These are phyloP conservation scores for Candida vaughaniae DNA, from an alignment of 805 yeast species.

Conservation along the genomic window DNA sequence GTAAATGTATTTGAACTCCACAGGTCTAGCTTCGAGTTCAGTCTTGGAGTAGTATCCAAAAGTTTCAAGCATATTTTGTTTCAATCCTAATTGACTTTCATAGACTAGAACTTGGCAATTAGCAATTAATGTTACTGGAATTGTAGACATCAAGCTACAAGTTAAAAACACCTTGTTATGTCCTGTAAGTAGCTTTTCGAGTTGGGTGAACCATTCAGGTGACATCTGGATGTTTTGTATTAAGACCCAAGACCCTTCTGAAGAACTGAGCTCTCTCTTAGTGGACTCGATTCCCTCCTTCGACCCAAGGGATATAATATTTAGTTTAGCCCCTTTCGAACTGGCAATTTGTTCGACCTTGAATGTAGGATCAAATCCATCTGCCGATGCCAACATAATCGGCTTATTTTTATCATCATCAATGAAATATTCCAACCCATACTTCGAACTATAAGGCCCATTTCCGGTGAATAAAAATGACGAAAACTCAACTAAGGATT, in stretches of 20 bases:
- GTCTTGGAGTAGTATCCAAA: conserved; percentile 18
- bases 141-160: conserved; percentile 44
- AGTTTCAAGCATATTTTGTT: conserved; percentile 42
- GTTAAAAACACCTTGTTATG: conserved; percentile 65
- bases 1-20: conserved; percentile 46
- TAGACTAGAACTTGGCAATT: conserved; percentile 54
- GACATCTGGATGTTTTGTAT: conserved; percentile 83
- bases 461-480: conserved; percentile 25
- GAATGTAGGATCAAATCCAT: conserved; percentile 66
- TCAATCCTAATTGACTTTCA: conserved; percentile 65
- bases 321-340: conserved; percentile 22
- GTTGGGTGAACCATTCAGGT: conserved; percentile 54
- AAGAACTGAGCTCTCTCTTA: conserved; percentile 45
- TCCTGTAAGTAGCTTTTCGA: conserved; percentile 37
- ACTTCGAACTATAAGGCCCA: conserved; percentile 29
- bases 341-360: conserved; percentile 48
- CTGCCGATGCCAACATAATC: conserved; percentile 55
- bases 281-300: conserved; percentile 59
- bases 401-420: conserved; percentile 24
- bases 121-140: conserved; percentile 59
- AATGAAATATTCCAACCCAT: conserved; percentile 31
- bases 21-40: conserved; percentile 23
- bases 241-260: conserved; percentile 66
- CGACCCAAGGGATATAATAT: conserved; percentile 70
- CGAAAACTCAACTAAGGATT: conserved; percentile 17